Evolutionary conservation across 306 rosid genomes (phyloP), one percentile per base, ranked within the genome.

Genomic region (Rosa chinensis): DNA sequence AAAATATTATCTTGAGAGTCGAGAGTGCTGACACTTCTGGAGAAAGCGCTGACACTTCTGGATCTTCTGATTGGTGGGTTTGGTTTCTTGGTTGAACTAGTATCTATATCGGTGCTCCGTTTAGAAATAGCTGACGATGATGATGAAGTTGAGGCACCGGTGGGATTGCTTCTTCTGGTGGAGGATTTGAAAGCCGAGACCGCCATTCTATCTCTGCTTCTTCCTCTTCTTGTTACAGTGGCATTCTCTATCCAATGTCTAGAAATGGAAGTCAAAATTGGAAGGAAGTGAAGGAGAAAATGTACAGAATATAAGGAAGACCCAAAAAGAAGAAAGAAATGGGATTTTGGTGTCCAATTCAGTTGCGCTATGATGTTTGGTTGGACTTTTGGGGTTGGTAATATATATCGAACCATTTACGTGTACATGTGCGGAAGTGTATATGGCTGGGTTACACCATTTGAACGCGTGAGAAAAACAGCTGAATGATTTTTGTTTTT

Each of bases 111-210:
- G n/a, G 40, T 48, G 71, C 75, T 70, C 68, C 85, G 76, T 76
- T 85, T 82, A 42, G 76, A 82, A 11, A 82, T 35, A 40, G 79
- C 23, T 8, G 80, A 42, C 0, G 71, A 32, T 6, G 89, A 69
- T 1, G 67, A 23, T 14, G 79, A 58, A n/a, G 71, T 2, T 11
- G 78, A 72, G 18, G 82, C 43, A 16, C 85, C 42, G 12, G 87
- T 16, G 18, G 79, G 80, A 66, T 78, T 61, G 50, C 87, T 89
- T 83, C 97, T 95, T 84, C 92, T 79, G 52, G 92, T 84, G 4
- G 97, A 89, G 18, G 97, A 95, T 88, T 86, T 95, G 92, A 91
- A 92, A 77, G 97, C 90, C 9, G 99, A 79, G 39, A 85, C 81
- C 2, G 99, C 97, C 99, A 92, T 94, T 8, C 20, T 55, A 12